phyloP scores from a whole-genome alignment of 2,329 filamentous ascomycete genomes.

The Pseudocercospora vitis region DNA sequence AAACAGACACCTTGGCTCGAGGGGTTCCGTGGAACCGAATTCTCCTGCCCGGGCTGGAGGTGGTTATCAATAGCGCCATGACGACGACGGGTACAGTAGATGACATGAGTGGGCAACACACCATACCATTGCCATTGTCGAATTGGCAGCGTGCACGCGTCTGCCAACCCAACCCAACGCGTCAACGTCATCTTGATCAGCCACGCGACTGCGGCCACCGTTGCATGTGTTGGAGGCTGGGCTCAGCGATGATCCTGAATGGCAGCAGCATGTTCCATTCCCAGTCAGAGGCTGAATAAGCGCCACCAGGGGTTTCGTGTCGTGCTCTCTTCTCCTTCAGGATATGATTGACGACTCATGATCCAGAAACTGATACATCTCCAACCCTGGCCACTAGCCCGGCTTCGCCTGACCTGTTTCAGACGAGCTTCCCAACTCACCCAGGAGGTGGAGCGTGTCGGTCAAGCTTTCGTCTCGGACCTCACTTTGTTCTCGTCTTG shows the following conservation, averaged over 20 bases:
- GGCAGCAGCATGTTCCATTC: not conserved
- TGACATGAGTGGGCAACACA: no score
- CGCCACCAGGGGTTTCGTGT: not conserved
- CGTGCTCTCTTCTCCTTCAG: not conserved
- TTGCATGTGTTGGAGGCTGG: no score
- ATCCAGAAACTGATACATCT: not conserved
- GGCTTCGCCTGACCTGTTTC: not conserved
- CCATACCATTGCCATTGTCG: no score
- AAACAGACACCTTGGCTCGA: not conserved
- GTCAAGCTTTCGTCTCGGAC: slow-evolving; percentile 1
- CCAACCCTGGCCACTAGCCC: slow-evolving; percentile 5
- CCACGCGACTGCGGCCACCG: slow-evolving; percentile 1
- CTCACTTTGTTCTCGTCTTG: not conserved
- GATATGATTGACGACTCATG: not conserved
- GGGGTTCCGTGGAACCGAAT: not conserved
- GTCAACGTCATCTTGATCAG: not conserved
- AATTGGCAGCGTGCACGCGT: no score
- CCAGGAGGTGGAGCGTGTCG: slow-evolving; percentile 2
- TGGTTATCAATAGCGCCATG: not conserved
- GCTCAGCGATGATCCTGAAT: not conserved
- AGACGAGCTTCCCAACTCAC: not conserved
- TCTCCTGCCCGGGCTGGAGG: not conserved
- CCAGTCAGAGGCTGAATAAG: not conserved
- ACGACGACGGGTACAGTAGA: not conserved
- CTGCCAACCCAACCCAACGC: not conserved